phyloP scores from a whole-genome alignment of 192 early-diverging fungal genomes.

The Gamsiella multidivaricata region DNA sequence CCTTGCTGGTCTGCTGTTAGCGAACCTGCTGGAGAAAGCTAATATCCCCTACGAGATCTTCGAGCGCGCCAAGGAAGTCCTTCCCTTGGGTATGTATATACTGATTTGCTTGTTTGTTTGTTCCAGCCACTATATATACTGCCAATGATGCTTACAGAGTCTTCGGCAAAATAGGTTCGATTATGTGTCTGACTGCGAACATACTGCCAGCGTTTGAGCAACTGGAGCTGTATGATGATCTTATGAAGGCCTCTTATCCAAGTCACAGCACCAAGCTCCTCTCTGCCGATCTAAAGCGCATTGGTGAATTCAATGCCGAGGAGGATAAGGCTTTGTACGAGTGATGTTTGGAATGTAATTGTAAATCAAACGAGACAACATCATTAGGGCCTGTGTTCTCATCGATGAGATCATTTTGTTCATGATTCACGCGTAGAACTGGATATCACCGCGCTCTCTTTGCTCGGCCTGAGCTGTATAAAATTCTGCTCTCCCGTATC shows the following conservation, averaged over 20 bases:
- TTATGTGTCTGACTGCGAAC: conserved; percentile 9
- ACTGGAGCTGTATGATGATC: conserved; percentile 8
- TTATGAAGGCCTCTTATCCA: background rate
- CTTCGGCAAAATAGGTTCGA: conserved; percentile 4
- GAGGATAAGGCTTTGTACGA: background rate
- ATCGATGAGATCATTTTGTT: background rate
- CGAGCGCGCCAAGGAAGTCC: conserved; percentile 3
- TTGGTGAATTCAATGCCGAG: background rate
- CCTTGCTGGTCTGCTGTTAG: conserved; percentile 17
- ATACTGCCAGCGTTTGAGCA: conserved; percentile 18
- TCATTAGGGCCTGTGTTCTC: too few relatives aligned
- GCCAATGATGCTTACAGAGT: background rate
- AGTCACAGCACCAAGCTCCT: background rate
- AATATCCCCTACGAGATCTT: conserved; percentile 10
- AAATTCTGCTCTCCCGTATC: background rate
- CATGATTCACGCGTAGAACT: background rate
- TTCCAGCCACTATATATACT: background rate
- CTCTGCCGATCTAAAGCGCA: background rate
- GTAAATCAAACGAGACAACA: background rate
- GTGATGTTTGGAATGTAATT: background rate
- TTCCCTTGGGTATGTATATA: conserved; percentile 13
- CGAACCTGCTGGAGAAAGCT: conserved; percentile 10
- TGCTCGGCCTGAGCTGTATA: conserved; percentile 13
- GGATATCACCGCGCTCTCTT: conserved; percentile 10
- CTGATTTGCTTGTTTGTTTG: background rate